These are phyloP conservation scores for Jaapia argillacea DNA, from an alignment of 768 basidiomycete species.

Conservation along the genomic window DNA sequence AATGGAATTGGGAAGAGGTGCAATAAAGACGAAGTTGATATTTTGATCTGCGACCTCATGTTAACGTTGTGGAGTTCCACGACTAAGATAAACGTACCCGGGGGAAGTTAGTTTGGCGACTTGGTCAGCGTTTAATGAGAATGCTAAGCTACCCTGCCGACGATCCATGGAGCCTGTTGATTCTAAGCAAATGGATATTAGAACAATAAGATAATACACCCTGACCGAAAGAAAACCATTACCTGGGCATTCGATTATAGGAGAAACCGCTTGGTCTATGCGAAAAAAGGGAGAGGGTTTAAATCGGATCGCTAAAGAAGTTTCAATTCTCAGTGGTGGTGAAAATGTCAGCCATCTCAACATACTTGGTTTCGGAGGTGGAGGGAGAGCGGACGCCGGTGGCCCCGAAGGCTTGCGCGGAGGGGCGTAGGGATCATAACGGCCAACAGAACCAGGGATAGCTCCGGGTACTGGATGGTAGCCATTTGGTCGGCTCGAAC, in stretches of 20 bases:
- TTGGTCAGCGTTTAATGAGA: conserved; percentile 62
- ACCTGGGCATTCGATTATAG: conserved; percentile 75
- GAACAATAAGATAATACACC: conserved; percentile 2
- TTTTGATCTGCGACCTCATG: conserved; percentile 33
- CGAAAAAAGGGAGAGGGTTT: conserved; percentile 73
- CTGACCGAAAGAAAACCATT: conserved; percentile 1
- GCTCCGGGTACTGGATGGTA: conserved; percentile 18
- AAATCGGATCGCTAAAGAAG: conserved; percentile 53
- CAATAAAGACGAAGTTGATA: conserved; percentile 84
- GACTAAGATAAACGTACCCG: conserved; percentile 30
- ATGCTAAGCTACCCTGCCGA: conserved; percentile 47
- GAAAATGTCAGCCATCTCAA: too few relatives aligned
- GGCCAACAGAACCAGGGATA: conserved; percentile 27
- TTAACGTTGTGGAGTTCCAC: conserved; percentile 1
- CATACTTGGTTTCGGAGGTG: too few relatives aligned
- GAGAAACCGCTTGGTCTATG: conserved; percentile 55
- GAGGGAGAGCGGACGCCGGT: too few relatives aligned
- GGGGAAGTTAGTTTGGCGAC: conserved; percentile 44
- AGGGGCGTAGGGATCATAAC: conserved; percentile 53
- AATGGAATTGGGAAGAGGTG: conserved; percentile 73
- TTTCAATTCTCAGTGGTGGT: too few relatives aligned
- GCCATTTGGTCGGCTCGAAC: conserved; percentile 20
- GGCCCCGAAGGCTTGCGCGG: conserved; percentile 43
- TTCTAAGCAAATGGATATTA: conserved; percentile 42
- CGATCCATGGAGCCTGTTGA: conserved; percentile 74